These are phyloP conservation scores for Yamadazyma dushanensis DNA, from an alignment of 1,139 yeast genomes.

Conservation along the genomic window DNA sequence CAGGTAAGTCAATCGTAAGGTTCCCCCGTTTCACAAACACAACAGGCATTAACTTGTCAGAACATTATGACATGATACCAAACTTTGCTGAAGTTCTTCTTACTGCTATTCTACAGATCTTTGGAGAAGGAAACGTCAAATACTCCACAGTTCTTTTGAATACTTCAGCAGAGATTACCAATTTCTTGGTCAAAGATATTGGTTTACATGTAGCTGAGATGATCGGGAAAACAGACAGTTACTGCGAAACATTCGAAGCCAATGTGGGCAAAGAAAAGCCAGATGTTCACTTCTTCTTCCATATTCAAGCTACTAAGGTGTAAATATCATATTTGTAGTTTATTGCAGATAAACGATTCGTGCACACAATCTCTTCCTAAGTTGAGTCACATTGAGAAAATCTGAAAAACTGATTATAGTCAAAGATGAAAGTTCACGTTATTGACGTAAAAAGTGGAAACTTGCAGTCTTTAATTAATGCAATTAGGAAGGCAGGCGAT, in stretches of 20 bases:
- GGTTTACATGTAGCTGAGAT: constrained; percentile 35
- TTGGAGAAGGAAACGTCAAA: constrained; percentile 37
- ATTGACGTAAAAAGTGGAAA: constrained; percentile 97
- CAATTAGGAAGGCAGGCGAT: constrained; percentile 71
- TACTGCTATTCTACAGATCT: constrained; percentile 24
- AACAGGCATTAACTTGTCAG: constrained; percentile 19
- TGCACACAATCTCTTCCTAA: too few species aligned
- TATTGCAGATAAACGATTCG: too few species aligned
- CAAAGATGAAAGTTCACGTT: constrained; percentile 34
- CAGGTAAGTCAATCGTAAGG: constrained; percentile 15
- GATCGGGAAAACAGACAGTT: constrained; percentile 34
- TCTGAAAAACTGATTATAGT: not conserved
- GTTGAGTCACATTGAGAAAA: not conserved
- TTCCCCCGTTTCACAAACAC: constrained; percentile 19
- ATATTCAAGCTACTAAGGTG: constrained; percentile 31
- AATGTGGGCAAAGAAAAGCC: constrained; percentile 17
- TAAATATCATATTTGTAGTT: too few species aligned
- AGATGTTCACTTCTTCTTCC: constrained; percentile 31
- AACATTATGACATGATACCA: constrained; percentile 26
- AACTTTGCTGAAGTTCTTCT: constrained; percentile 26
- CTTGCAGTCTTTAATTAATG: constrained; percentile 83
- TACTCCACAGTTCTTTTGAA: constrained; percentile 32
- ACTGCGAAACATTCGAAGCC: constrained; percentile 23
- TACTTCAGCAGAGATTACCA: constrained; percentile 32
- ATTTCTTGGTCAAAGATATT: constrained; percentile 31